Evolutionary conservation across 495 filamentous ascomycete genomes (phyloP).

Genomic region (Penicillium chermesinum): DNA sequence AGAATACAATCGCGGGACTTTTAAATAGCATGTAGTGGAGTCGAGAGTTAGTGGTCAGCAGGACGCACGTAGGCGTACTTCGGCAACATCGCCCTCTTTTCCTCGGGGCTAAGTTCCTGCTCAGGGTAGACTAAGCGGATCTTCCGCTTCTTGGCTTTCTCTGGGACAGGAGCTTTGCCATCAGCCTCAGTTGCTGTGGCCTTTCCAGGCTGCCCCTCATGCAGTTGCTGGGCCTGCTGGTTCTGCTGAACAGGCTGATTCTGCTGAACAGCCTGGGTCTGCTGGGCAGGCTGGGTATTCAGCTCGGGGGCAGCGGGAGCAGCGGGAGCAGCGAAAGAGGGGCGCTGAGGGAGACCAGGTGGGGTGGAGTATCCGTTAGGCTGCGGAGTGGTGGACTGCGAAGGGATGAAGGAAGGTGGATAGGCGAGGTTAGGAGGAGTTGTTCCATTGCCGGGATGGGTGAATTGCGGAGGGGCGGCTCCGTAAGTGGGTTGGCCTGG

Average conservation of each 20-base stretch:
- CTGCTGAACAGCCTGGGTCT: no score
- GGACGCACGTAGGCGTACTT: constrained; percentile 71
- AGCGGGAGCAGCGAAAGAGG: constrained; percentile 53
- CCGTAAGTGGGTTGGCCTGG: constrained; percentile 22
- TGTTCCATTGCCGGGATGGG: constrained; percentile 10
- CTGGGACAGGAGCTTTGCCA: constrained; percentile 5
- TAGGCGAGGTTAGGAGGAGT: constrained; percentile 3
- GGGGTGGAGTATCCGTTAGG: constrained; percentile 49
- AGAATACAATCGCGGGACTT: background rate
- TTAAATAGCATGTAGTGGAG: background rate
- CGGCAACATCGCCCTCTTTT: constrained; percentile 74
- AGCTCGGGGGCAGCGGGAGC: no score
- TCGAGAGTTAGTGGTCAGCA: no score
- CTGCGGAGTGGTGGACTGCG: constrained; percentile 40
- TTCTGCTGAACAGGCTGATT: no score
- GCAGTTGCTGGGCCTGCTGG: constrained; percentile 61
- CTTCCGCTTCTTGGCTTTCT: constrained; percentile 66
- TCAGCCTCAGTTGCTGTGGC: constrained; percentile 8
- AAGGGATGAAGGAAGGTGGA: constrained; percentile 30
- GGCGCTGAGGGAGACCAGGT: constrained; percentile 60
- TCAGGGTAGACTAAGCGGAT: constrained; percentile 73
- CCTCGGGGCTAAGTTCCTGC: constrained; percentile 74
- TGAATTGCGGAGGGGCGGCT: background rate
- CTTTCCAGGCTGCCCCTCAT: constrained; percentile 54
- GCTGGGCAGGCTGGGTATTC: no score